A percentile compares a stretch with the other conserved stretches of the same genome.
Conservation (phyloP, 208 protist genomes). For the Crithidia thermophila region DNA sequence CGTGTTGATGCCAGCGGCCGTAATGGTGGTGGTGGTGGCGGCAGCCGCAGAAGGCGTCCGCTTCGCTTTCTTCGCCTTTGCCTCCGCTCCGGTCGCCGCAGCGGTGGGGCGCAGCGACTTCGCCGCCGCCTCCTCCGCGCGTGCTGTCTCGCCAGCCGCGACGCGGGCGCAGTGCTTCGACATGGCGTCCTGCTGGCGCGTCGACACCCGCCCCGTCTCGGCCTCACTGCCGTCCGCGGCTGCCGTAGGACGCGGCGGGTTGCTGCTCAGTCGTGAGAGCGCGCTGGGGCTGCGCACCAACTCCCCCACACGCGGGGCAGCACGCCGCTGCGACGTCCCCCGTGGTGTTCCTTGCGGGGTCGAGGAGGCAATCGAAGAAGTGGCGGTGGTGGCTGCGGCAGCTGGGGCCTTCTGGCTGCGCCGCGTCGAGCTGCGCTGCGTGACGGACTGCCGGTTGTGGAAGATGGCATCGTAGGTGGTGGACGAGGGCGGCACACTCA, state of each 20-base stretch:
- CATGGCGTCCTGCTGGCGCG: conserved; percentile 41
- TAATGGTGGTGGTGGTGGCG: not conserved
- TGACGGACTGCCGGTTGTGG: conserved; percentile 16
- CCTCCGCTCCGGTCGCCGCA: not conserved
- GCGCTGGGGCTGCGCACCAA: conserved; percentile 11
- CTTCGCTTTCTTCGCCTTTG: conserved; percentile 1
- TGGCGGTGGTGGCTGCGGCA: not conserved
- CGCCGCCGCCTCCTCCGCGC: not conserved
- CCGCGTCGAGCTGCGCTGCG: conserved; percentile 9
- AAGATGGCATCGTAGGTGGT: conserved; percentile 27
- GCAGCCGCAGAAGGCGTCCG: not conserved
- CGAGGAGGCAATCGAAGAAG: not conserved
- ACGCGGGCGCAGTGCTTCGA: conserved; percentile 43
- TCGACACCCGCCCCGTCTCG: conserved; percentile 11
- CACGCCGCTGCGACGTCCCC: conserved; percentile 3
- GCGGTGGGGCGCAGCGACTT: not conserved
- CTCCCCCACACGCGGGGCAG: not conserved
- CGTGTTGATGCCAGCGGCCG: not conserved
- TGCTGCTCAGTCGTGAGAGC: conserved; percentile 22
- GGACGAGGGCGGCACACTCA: not conserved
- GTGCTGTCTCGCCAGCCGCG: conserved; percentile 7
- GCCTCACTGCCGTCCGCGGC: not conserved
- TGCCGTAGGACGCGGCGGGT: not conserved
- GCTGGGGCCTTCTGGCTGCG: conserved; percentile 1
- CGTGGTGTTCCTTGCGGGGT: conserved; percentile 12